phyloP scores from a whole-genome alignment of 2,329 filamentous ascomycete genomes.

The Xylaria digitata region DNA sequence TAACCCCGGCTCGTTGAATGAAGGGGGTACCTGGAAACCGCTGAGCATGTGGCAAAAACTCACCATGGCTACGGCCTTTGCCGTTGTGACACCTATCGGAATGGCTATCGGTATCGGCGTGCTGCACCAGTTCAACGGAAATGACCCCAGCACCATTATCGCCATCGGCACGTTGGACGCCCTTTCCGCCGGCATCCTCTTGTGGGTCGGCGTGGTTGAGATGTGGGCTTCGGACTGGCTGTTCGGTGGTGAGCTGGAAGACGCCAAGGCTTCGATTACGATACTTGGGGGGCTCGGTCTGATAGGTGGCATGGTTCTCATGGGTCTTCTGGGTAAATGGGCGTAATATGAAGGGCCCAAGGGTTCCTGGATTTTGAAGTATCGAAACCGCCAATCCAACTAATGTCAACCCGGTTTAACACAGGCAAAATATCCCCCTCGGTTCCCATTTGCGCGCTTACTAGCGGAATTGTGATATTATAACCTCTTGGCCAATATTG shows the following conservation, averaged over 20 bases:
- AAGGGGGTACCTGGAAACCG: slow-evolving; percentile 7
- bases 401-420: too few species aligned
- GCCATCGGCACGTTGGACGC: slow-evolving; percentile 80
- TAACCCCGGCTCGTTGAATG: not conserved
- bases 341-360: not conserved
- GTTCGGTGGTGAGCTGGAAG: slow-evolving; percentile 66
- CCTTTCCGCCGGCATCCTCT: slow-evolving; percentile 77
- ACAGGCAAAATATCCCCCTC: too few species aligned
- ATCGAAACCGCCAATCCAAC: not conserved
- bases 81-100: slow-evolving; percentile 78
- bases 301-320: slow-evolving; percentile 71
- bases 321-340: slow-evolving; percentile 64
- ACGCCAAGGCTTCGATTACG: slow-evolving; percentile 62
- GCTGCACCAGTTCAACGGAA: slow-evolving; percentile 77
- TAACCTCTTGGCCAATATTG: too few species aligned
- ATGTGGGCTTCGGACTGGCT: slow-evolving; percentile 85
- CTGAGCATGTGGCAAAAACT: slow-evolving; percentile 59
- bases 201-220: slow-evolving; percentile 84
- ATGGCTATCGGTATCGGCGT: slow-evolving; percentile 85
- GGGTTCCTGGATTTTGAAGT: not conserved
- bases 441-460: too few species aligned
- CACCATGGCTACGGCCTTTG: slow-evolving; percentile 71
- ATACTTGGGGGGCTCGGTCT: slow-evolving; percentile 64
- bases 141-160: slow-evolving; percentile 73
- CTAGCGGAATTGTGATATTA: too few species aligned